Percentiles rank a stretch among this genome's conserved stretches.
These are phyloP conservation scores for Kazachstania taianensis DNA, from an alignment of 805 yeast species.

Conservation along the genomic window DNA sequence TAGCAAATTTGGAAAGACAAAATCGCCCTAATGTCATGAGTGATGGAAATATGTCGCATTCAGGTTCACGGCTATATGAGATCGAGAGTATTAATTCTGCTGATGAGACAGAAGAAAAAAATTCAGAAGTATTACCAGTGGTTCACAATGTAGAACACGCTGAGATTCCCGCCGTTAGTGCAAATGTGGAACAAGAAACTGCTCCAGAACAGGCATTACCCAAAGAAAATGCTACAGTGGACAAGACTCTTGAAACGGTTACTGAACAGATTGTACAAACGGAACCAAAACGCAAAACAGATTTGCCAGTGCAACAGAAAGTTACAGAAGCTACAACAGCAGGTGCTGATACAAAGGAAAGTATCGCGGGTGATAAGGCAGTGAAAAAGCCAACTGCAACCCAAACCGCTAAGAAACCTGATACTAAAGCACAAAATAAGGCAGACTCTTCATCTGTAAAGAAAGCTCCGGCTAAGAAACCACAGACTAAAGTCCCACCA, in stretches of 20 bases:
- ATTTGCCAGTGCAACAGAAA: no score
- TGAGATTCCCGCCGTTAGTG: no score
- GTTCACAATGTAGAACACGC: no score
- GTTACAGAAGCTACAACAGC: background rate
- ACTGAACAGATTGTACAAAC: no score
- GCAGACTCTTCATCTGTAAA: background rate
- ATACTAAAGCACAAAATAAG: no score
- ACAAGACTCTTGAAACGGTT: no score
- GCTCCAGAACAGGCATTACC: background rate
- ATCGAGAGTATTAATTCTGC: slow-evolving; percentile 1
- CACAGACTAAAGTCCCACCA: background rate
- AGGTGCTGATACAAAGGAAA: background rate
- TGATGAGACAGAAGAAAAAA: no score
- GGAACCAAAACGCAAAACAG: no score
- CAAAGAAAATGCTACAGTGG: background rate
- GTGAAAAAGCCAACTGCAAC: background rate
- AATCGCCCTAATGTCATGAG: background rate
- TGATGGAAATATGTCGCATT: background rate
- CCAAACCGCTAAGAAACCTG: background rate
- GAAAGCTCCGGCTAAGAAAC: background rate
- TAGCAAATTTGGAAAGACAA: background rate
- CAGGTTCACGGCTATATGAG: background rate
- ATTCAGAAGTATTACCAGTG: no score
- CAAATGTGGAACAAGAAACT: no score
- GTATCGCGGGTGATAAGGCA: background rate